Percentiles rank a stretch among this genome's conserved stretches.
Conservation (phyloP, 1,284 basidiomycete species). For the Cutaneotrichosporon spelunceum region DNA sequence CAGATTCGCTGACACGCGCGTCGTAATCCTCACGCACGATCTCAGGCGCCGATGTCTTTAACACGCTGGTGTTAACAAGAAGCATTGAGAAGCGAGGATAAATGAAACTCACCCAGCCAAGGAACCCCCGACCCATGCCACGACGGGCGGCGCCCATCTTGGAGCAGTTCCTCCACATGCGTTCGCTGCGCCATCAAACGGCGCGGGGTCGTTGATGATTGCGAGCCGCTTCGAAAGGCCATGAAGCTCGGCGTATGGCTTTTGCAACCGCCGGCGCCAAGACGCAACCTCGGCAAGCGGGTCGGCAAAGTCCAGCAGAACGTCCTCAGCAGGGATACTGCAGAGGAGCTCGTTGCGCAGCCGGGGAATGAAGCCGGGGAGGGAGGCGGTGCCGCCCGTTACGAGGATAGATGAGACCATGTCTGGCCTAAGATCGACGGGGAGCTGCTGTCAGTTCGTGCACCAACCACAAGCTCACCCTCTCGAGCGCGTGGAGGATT, state of each 20-base stretch:
- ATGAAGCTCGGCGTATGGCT: constrained; percentile 68
- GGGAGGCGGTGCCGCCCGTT: constrained; percentile 81
- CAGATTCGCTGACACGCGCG: constrained; percentile 39
- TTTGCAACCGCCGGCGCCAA: constrained; percentile 54
- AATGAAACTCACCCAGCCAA: constrained; percentile 76
- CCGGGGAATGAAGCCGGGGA: constrained; percentile 86
- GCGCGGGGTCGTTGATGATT: constrained; percentile 73
- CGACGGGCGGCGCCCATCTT: constrained; percentile 70
- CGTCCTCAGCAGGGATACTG: constrained; percentile 54
- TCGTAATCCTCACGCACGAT: constrained; percentile 70
- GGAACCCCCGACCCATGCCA: constrained; percentile 91
- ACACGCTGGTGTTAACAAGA: constrained; percentile 53
- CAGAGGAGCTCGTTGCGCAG: constrained; percentile 70
- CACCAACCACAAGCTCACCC: constrained; percentile 55
- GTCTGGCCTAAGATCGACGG: constrained; percentile 78
- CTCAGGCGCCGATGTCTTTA: constrained; percentile 80
- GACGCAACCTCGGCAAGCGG: constrained; percentile 11
- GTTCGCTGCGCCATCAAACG: constrained; percentile 35
- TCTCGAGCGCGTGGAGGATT: constrained; percentile 70
- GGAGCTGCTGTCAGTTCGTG: constrained; percentile 58
- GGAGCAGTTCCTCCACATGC: constrained; percentile 73
- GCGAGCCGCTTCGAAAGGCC: constrained; percentile 67
- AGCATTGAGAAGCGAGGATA: no score
- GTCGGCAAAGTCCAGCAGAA: constrained; percentile 20
- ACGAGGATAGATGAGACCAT: constrained; percentile 78